Evolutionary conservation across 2,329 filamentous ascomycete species (phyloP), one percentile per base, ranked within the genome.

Genomic region (Alternaria brassicicola): DNA sequence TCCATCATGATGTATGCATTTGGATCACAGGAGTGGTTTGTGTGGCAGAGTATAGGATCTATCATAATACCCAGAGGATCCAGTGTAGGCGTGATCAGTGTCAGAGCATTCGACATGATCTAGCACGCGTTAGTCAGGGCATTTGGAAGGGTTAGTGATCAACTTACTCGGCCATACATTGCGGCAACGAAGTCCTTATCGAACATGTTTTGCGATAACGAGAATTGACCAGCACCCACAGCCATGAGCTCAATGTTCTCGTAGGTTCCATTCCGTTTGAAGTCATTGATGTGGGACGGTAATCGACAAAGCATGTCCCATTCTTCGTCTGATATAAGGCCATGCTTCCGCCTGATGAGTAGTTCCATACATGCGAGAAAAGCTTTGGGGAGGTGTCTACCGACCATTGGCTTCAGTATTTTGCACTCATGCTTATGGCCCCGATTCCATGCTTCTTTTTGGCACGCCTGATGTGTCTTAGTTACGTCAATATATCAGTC

Each of bases 11-110:
- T 79, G 28, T 81, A 81, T 3, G 84, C 81, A 63, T 89, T 89
- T 3, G 85, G 85, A 23, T 83, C 79, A 68, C 87, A 89, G 41
- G 84, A 87, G 69, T 89, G 87, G 61, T 89, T 89, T 41, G 86
- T 78, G 15, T 82, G 75, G 26, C 83, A 79, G 2, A 84, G 78
- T 17, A 81, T 77, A 0, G 85, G 84, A 59, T 88, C 84, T 15
- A 88, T 69, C 33, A 82, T 83, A n/a, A 88, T 75, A 2, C 87
- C 87, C 21, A 89, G 75, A 1, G 84, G 82, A 63, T 88, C 86
- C 46, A 84, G 81, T 15, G 82, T 78, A 4, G 82, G 79, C 3
- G 81, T 85, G 17, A 84, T 83, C 3, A 89, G 75, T 7, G 85
- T 86, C 56, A 88, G 78, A 2, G 83, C 82, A 64, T 89, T 89